Evolutionary conservation across 2,329 filamentous ascomycete species (phyloP), one percentile per base, ranked within the genome.

Genomic region (Nigrospora oryzae): DNA sequence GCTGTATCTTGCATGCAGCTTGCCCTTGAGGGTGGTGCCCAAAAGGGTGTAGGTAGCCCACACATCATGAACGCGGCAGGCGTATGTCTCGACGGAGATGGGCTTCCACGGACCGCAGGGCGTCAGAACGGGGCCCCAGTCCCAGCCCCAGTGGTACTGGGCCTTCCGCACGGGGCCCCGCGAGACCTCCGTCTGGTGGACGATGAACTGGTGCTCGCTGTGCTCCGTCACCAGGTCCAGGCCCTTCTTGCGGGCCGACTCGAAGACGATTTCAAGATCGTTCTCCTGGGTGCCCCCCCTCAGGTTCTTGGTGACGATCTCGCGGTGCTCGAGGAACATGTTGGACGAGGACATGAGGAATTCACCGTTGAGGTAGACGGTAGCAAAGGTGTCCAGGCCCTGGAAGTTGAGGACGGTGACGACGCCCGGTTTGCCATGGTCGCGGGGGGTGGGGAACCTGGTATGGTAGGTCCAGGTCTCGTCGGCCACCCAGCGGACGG

Each of bases 61-160:
- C 4, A 88, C 62, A 52, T 87, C 79, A 0, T 74, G 67, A 5
- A 89, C 63, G 14, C 75, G 68, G 10, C 71, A 68, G 36, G 66
- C 59, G 48, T 84, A 89, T 0, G 73, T 71, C 58, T 90, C 84
- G 2, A 89, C 60, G 12, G 71, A 71, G 2, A 89, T 71, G 2
- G 80, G 74, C 49, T 76, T 75, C 84, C 85, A 89, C 3, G 80
- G 77, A 0, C 81, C 81, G 10, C 71, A 74, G 0, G 79, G 81
- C 59, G 80, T 71, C 42, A 84, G 53, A 7, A 81, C 69, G 1
- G 81, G 81, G 0, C 81, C 82, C 82, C 81, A 84, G 54, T 86
- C 81, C 81, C 81, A 86, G 5, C 82, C 80, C 79, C 79, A 86
- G 52, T 84, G 76, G 52, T 81, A 85, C 58, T 85, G 82, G 1